phyloP scores from a whole-genome alignment of 192 early-diverging fungal species.

The Pilaira anomala region DNA sequence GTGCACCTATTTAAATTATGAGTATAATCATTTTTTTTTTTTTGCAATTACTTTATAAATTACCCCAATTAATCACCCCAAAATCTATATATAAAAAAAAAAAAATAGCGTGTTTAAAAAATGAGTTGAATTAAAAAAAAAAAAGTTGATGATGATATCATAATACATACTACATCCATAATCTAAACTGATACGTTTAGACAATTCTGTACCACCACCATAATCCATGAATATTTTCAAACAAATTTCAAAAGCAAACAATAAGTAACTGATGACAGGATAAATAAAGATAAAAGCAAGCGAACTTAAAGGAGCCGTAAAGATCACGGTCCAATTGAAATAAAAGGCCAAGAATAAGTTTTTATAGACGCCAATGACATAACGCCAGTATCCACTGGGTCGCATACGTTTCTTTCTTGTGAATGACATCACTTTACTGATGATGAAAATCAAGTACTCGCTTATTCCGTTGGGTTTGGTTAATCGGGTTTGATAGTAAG shows the following conservation, averaged over 20 bases:
- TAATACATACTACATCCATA: slow-evolving; percentile 30
- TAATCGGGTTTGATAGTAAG: too few relatives aligned
- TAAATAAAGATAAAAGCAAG: slow-evolving; percentile 30
- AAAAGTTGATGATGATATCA: too few relatives aligned
- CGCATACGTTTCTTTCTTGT: background rate
- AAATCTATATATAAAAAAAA: slow-evolving; percentile 21
- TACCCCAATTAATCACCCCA: slow-evolving; percentile 42
- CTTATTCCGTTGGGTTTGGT: too few relatives aligned
- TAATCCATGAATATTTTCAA: slow-evolving; percentile 36
- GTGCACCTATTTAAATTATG: slow-evolving; percentile 15
- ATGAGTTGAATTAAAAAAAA: background rate
- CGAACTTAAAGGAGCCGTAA: slow-evolving; percentile 33
- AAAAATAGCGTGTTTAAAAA: slow-evolving; percentile 8
- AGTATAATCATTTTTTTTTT: background rate
- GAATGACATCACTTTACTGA: too few relatives aligned
- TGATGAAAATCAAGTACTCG: too few relatives aligned
- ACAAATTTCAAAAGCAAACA: slow-evolving; percentile 31
- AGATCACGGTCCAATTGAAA: slow-evolving; percentile 35
- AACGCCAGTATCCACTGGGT: slow-evolving; percentile 9
- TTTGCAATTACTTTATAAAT: background rate
- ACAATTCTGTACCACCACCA: slow-evolving; percentile 17
- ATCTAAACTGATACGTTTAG: slow-evolving; percentile 15
- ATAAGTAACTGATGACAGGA: slow-evolving; percentile 20
- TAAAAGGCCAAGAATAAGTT: slow-evolving; percentile 35
- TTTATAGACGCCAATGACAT: slow-evolving; percentile 14